Evolutionary conservation across 495 filamentous ascomycete genomes (phyloP), one percentile per base, ranked within the genome.

Genomic region (Annulohypoxylon stygium): DNA sequence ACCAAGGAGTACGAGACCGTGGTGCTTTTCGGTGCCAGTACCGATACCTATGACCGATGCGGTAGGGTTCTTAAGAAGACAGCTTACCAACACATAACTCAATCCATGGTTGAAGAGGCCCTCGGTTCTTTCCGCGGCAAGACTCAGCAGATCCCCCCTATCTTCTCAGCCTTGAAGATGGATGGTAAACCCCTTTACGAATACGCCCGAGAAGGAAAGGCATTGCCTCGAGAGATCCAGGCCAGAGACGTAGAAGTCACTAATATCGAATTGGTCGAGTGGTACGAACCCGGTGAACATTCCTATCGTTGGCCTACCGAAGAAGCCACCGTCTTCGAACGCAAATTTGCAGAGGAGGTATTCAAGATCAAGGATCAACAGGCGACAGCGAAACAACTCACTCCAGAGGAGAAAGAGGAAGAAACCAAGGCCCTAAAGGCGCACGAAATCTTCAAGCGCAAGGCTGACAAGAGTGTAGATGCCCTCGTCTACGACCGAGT

Each of bases 121-220:
- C 83, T 98, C 70, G 83, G 82, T 10, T 81, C 86, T 71, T 98
- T 97, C 81, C 87, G 92, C 34, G 97, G 97, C 9, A 91, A 93
- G 76, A 92, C 93, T 74, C 92, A 93, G 87, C 97, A 99, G 86
- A 88, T 90, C 71, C 97, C 97, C 39, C 96, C 95, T 23, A 89
- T 99, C 23, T 90, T 93, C 79, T 97, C 93, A n/a, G 95, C 97
- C 26, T 84, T 98, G 43, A 92, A 91, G 78, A 90, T 98, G 71
- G 83, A 97, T 61, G 96, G 96, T 2, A 98, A 97, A 83, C 90
- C 90, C 33, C 84, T 97, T 33, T 99, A 98, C 75, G 94, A 99
- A 83, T 98, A 98, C 82, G 97, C 97, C 30, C 84, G 97, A 12
- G 93, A 93, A 77, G 97, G 97, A 1, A 93, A 91, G 77, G 86